Conservation (phyloP, 2,329 filamentous ascomycete genomes). For the Botrytis galanthina region DNA sequence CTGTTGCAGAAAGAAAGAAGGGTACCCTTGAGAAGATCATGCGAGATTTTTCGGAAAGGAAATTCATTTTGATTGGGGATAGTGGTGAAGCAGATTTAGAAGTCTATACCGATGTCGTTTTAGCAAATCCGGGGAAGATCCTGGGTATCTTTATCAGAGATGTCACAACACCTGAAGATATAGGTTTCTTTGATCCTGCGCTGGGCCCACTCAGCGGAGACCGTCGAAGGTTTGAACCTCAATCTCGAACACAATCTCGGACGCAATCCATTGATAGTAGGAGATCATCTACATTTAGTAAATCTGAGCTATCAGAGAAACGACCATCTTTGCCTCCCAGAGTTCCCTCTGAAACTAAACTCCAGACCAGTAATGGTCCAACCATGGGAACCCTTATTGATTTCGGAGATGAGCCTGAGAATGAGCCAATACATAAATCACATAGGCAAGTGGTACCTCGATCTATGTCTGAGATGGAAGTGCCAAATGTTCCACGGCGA, state of each 20-base stretch:
- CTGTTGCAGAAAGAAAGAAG: conserved; percentile 92
- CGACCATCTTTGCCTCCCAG: conserved; percentile 35
- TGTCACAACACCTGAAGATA: conserved; percentile 75
- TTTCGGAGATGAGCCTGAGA: conserved; percentile 53
- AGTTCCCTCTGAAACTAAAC: conserved; percentile 28
- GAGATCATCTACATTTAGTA: conserved; percentile 21
- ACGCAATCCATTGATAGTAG: conserved; percentile 28
- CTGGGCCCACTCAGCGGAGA: conserved; percentile 36
- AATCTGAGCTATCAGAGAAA: conserved; percentile 25
- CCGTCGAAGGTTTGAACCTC: conserved; percentile 23
- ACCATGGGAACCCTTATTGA: conserved; percentile 60
- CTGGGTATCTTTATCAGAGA: conserved; percentile 89
- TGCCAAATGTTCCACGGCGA: conserved; percentile 36
- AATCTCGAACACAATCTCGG: conserved; percentile 25
- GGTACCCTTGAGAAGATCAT: conserved; percentile 82
- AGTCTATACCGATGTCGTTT: conserved; percentile 90
- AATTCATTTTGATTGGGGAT: conserved; percentile 89
- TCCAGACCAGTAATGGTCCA: conserved; percentile 39
- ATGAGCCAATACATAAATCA: conserved; percentile 40
- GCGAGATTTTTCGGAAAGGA: conserved; percentile 82
- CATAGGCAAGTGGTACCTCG: conserved; percentile 32
- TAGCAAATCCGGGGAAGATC: conserved; percentile 79
- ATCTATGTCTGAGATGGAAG: conserved; percentile 33
- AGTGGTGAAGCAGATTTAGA: conserved; percentile 96
- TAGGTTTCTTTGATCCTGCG: conserved; percentile 70